Percentiles rank a stretch among this genome's conserved stretches.
Conservation (phyloP, 768 basidiomycete genomes). For the Coprinopsis sp. region DNA sequence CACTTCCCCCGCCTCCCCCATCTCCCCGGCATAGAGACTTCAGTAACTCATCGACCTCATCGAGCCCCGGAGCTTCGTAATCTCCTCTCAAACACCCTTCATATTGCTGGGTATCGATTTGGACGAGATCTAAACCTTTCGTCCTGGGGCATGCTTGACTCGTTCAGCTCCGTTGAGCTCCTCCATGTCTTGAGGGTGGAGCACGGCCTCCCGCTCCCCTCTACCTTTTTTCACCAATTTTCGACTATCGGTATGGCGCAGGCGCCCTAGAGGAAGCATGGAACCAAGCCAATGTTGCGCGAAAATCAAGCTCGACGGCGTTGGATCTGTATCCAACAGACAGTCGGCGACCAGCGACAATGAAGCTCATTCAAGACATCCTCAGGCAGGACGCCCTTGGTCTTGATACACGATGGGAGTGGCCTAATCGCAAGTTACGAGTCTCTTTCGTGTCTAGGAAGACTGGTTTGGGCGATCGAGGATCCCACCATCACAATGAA, state of each 20-base stretch:
- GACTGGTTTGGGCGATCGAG: conserved; percentile 57
- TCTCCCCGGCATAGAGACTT: conserved; percentile 32
- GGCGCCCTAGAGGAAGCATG: too few species aligned
- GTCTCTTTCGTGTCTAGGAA: conserved; percentile 39
- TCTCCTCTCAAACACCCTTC: conserved; percentile 46
- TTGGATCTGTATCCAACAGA: background rate
- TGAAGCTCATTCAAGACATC: background rate
- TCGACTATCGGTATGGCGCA: background rate
- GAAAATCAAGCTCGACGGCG: background rate
- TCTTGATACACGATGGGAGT: conserved; percentile 73
- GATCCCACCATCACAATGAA: conserved; percentile 46
- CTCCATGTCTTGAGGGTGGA: conserved; percentile 28
- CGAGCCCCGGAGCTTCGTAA: conserved; percentile 26
- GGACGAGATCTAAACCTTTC: conserved; percentile 41
- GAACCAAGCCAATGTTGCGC: too few species aligned
- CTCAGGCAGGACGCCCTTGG: conserved; percentile 34
- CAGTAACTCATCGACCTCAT: conserved; percentile 21
- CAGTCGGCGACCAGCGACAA: background rate
- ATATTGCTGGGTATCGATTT: conserved; percentile 34
- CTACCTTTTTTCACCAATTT: background rate
- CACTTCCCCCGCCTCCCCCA: conserved; percentile 43
- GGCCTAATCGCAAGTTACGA: conserved; percentile 52
- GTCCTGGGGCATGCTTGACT: conserved; percentile 57
- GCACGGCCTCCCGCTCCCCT: background rate
- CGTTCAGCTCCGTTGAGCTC: conserved; percentile 59